Evolutionary conservation across 306 rosid species (phyloP).

Genomic region (Malus fusca): DNA sequence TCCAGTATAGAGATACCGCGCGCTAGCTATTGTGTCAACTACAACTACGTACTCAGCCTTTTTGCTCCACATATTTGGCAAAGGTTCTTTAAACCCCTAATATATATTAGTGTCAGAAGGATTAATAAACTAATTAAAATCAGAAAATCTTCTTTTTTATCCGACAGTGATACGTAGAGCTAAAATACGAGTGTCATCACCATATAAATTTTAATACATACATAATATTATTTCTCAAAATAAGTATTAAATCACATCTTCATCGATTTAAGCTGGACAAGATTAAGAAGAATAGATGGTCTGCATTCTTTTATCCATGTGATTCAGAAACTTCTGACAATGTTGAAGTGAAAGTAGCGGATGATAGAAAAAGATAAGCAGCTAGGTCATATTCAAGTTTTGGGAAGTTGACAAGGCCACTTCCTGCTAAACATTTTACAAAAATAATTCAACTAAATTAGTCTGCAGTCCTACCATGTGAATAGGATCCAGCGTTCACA

Average conservation of each 20-base stretch:
- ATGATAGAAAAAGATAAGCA: not conserved
- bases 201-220: not conserved
- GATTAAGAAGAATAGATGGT: not conserved
- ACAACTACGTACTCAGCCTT: not conserved
- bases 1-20: not conserved
- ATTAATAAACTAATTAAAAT: not conserved
- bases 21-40: not conserved
- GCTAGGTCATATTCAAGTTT: not conserved
- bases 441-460: not conserved
- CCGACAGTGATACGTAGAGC: not conserved
- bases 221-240: not conserved
- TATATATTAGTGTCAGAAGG: not conserved
- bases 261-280: not conserved
- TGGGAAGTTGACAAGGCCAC: not conserved
- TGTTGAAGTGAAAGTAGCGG: not conserved
- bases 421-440: not conserved
- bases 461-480: not conserved
- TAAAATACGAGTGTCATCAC: not conserved
- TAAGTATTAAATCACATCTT: not conserved
- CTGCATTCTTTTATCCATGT: not conserved
- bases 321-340: not conserved
- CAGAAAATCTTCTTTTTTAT: not conserved
- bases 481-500: not conserved
- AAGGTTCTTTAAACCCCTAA: not conserved
- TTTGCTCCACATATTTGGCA: not conserved